These are phyloP conservation scores for Ophiostoma himal-ulmi DNA, from an alignment of 2,329 filamentous ascomycete genomes.

Conservation along the genomic window DNA sequence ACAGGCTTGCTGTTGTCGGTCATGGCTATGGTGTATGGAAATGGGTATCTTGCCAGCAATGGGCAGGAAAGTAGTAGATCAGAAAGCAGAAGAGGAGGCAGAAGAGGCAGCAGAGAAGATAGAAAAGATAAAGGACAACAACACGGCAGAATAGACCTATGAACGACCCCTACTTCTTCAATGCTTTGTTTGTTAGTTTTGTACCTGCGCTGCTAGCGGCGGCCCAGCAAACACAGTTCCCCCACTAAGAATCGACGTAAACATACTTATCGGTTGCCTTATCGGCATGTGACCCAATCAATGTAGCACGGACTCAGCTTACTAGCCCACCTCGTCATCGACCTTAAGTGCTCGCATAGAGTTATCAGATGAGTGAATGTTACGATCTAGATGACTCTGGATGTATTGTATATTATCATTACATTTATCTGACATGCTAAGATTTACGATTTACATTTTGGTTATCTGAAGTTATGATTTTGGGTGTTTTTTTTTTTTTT, in stretches of 20 bases:
- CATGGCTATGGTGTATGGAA: slow-evolving; percentile 14
- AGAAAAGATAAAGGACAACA: not conserved
- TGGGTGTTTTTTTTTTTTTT: too few species aligned
- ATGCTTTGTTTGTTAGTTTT: not conserved
- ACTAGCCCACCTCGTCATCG: not conserved
- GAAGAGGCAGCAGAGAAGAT: not conserved
- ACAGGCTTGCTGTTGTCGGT: slow-evolving; percentile 15
- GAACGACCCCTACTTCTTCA: not conserved
- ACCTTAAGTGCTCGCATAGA: not conserved
- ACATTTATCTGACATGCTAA: not conserved
- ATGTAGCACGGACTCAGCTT: not conserved
- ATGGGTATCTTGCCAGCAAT: not conserved
- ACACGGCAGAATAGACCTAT: not conserved
- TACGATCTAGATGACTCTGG: not conserved
- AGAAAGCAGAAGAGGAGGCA: not conserved
- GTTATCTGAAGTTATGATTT: too few species aligned
- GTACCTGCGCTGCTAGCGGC: not conserved
- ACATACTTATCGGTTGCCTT: not conserved
- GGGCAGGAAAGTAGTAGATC: not conserved
- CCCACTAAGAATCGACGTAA: slow-evolving; percentile 1
- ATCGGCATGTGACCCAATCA: slow-evolving; percentile 12
- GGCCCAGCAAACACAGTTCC: slow-evolving; percentile 3
- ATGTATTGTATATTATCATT: not conserved
- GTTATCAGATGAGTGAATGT: not conserved
- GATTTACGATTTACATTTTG: too few species aligned